Percentiles rank a stretch among this genome's conserved stretches.
These are phyloP conservation scores for Hyphopichia buzzinii DNA, from an alignment of 1,139 yeast genomes.

Conservation along the genomic window DNA sequence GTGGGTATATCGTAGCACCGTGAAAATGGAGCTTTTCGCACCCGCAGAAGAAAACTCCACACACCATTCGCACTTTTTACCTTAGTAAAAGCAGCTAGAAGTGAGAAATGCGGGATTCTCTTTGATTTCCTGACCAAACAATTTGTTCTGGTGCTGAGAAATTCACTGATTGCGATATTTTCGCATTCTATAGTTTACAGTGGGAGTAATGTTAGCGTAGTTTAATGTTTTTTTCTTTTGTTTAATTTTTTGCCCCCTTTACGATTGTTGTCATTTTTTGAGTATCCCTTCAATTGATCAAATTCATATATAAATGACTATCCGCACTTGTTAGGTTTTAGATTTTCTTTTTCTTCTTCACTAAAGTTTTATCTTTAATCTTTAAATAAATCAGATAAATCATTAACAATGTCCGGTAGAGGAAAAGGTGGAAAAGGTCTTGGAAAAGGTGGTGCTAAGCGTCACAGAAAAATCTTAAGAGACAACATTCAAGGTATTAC, in stretches of 20 bases:
- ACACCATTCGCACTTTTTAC: neutral
- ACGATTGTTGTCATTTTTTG: neutral
- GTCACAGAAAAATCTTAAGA: slow-evolving; percentile 99
- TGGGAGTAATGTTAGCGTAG: neutral
- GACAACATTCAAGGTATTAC: slow-evolving; percentile 99
- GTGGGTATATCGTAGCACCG: neutral
- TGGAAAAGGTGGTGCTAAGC: slow-evolving; percentile 99
- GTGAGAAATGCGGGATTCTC: neutral
- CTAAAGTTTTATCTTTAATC: neutral
- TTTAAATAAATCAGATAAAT: slow-evolving; percentile 7
- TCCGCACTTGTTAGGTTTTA: slow-evolving; percentile 3
- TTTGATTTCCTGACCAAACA: neutral
- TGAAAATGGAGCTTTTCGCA: neutral
- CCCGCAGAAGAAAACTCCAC: neutral
- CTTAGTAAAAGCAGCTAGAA: neutral
- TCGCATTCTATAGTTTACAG: neutral
- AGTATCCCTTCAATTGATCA: neutral
- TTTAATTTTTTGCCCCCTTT: neutral
- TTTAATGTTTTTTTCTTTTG: neutral
- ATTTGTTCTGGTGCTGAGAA: neutral
- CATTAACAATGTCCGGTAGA: slow-evolving; percentile 88
- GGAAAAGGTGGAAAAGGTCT: slow-evolving; percentile 99
- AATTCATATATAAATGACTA: slow-evolving; percentile 3
- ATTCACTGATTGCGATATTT: neutral
- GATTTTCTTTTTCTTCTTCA: neutral